Percentiles rank a stretch among this genome's conserved stretches.
Conservation (phyloP, 805 yeast species). For the Hanseniaspora clermontiae region DNA sequence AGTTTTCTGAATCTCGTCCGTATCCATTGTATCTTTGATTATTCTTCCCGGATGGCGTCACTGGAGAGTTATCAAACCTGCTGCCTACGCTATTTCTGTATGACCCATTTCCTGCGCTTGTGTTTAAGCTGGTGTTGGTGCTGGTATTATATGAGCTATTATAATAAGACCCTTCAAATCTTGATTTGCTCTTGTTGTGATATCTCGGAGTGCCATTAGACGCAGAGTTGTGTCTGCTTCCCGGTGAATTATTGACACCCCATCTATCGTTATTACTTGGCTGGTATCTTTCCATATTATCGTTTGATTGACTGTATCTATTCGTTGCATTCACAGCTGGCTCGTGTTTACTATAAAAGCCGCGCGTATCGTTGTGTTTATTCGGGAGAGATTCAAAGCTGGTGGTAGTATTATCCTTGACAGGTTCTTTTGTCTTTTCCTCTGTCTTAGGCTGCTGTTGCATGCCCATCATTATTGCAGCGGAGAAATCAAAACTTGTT, state of each 20-base stretch:
- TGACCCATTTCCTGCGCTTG: background rate
- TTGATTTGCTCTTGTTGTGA: background rate
- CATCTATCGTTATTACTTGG: background rate
- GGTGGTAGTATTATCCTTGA: background rate
- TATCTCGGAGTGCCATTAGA: background rate
- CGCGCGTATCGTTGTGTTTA: background rate
- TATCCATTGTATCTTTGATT: background rate
- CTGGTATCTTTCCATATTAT: background rate
- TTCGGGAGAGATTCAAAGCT: background rate
- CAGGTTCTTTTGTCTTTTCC: background rate
- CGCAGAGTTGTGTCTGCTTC: background rate
- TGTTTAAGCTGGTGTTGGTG: background rate
- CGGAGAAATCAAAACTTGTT: conserved; percentile 11
- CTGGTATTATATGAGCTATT: background rate
- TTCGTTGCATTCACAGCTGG: background rate
- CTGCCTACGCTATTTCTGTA: background rate
- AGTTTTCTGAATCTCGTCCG: background rate
- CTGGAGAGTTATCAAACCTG: conserved; percentile 6
- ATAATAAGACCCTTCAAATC: conserved; percentile 7
- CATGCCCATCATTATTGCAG: conserved; percentile 14
- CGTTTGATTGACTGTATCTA: background rate
- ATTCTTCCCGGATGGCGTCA: background rate
- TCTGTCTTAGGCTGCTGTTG: background rate
- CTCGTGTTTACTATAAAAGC: background rate
- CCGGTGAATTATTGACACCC: background rate